Conservation (phyloP, 1,139 yeast genomes). For the Eremothecium gossypii region DNA sequence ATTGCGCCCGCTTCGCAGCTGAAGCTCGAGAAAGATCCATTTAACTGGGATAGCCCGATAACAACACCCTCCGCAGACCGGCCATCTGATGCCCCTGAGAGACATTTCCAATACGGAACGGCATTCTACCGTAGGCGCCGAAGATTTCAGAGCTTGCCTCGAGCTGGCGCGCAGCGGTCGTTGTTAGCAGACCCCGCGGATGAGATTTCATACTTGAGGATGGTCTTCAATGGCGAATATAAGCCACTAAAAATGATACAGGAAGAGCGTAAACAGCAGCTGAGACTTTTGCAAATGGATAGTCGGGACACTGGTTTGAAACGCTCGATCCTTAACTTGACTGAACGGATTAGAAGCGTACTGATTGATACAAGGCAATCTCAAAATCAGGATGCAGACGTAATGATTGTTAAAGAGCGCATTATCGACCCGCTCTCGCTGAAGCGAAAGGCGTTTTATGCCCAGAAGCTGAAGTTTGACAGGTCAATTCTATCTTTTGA, state of each 20-base stretch:
- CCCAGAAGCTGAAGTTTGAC: conserved; percentile 19
- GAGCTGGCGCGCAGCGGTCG: background rate
- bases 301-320: conserved; percentile 10
- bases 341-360: conserved; percentile 22
- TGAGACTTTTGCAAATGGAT: conserved; percentile 18
- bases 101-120: conserved; percentile 11
- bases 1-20: conserved; percentile 7
- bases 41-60: conserved; percentile 24
- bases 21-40: conserved; percentile 22
- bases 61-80: conserved; percentile 5
- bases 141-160: background rate
- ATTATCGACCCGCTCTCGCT: conserved; percentile 16
- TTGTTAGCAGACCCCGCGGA: conserved; percentile 10
- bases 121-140: conserved; percentile 6
- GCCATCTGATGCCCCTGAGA: background rate
- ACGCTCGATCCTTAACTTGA: conserved; percentile 20
- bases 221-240: conserved; percentile 30
- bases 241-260: conserved; percentile 24
- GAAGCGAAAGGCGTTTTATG: conserved; percentile 19
- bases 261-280: conserved; percentile 23
- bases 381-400: conserved; percentile 21
- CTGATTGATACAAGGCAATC: conserved; percentile 11
- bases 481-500: conserved; percentile 25
- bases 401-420: conserved; percentile 29
- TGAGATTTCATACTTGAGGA: conserved; percentile 29